phyloP scores from a whole-genome alignment of 331 rosid genomes.

The Quercus tomentella region DNA sequence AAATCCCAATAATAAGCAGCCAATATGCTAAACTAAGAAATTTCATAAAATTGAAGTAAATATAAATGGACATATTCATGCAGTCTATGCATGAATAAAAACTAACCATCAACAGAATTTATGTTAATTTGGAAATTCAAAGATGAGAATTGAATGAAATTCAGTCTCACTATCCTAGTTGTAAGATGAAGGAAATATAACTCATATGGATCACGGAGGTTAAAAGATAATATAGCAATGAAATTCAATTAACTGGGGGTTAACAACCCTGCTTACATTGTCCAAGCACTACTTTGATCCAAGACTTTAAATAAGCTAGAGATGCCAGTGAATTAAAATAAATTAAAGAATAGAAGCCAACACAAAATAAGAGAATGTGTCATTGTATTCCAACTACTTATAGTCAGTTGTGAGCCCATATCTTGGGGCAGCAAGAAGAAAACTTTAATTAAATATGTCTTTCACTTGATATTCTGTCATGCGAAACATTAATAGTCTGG shows the following conservation, averaged over 20 bases:
- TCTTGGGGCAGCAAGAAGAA: neutral
- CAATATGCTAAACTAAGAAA: neutral
- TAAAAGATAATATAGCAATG: neutral
- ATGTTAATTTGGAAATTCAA: neutral
- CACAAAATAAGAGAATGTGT: neutral
- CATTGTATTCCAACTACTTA: neutral
- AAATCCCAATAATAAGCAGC: constrained; percentile 8
- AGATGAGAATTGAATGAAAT: neutral
- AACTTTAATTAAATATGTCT: neutral
- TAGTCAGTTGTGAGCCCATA: neutral
- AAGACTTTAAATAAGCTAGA: neutral
- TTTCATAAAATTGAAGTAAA: neutral
- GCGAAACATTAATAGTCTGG: neutral
- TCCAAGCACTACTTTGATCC: neutral
- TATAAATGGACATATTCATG: neutral
- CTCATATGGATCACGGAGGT: neutral
- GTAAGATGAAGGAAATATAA: neutral
- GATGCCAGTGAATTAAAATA: neutral
- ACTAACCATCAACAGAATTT: neutral
- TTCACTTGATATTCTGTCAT: neutral
- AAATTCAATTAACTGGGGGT: neutral
- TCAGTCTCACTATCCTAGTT: neutral
- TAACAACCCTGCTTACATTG: neutral
- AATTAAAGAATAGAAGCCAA: neutral
- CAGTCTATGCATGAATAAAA: neutral